A percentile compares a stretch with the other conserved stretches of the same genome.
phyloP scores from a whole-genome alignment of 305 asterid genomes.

The Fraxinus sp. region DNA sequence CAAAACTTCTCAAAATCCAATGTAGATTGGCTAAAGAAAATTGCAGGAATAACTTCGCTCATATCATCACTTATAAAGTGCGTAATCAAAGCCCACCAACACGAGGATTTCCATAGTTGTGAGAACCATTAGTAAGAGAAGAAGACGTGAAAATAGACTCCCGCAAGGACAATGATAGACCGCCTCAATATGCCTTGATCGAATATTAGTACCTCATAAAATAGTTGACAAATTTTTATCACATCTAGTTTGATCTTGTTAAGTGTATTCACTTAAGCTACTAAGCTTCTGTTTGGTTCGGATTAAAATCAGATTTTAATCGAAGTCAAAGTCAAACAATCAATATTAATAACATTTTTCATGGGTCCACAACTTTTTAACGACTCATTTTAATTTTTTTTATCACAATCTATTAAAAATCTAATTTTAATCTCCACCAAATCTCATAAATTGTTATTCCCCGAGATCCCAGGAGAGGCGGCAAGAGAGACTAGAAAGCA shows the following conservation, averaged over 20 bases:
- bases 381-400: too few species aligned
- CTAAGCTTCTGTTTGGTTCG: too few species aligned
- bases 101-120: neutral
- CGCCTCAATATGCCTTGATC: neutral
- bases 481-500: neutral
- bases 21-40: neutral
- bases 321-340: too few species aligned
- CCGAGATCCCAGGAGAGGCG: neutral
- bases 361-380: too few species aligned
- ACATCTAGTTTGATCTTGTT: neutral
- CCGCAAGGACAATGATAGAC: neutral
- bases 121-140: neutral
- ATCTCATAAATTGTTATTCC: neutral
- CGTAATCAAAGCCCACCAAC: neutral
- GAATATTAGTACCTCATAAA: neutral
- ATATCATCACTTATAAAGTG: neutral
- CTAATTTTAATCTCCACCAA: too few species aligned
- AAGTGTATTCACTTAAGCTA: neutral
- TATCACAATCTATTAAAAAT: too few species aligned
- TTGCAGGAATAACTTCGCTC: neutral
- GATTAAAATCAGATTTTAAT: too few species aligned
- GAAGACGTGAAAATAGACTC: neutral
- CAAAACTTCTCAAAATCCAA: neutral
- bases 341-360: too few species aligned
- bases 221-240: neutral